phyloP scores from a whole-genome alignment of 345 rosid genomes.

The Anastatica hierochuntica region DNA sequence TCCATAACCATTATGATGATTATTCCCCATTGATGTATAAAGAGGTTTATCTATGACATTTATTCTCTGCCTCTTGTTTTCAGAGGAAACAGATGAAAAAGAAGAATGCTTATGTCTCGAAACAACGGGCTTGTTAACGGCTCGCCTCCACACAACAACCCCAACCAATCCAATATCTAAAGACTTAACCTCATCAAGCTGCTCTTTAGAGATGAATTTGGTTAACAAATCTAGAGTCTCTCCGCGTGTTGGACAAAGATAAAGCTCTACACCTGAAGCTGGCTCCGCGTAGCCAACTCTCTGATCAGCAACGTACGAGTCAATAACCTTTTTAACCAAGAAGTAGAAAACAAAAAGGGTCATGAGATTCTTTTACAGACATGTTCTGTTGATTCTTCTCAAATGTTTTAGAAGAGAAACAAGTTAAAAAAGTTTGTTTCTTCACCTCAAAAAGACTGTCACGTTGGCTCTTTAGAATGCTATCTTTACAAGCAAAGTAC shows the following conservation, averaged over 20 bases:
- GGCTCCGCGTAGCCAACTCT: slow-evolving; percentile 95
- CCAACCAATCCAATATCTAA: slow-evolving; percentile 80
- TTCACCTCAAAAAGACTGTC: slow-evolving; percentile 59
- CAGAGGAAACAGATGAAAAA: slow-evolving; percentile 12
- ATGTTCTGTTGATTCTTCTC: too few species aligned
- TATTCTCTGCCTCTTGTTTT: slow-evolving; percentile 15
- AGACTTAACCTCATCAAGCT: slow-evolving; percentile 46
- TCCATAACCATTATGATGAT: slow-evolving; percentile 7
- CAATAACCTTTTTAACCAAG: slow-evolving; percentile 54
- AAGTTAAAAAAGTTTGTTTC: neutral
- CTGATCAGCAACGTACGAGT: slow-evolving; percentile 60
- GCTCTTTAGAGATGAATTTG: slow-evolving; percentile 63
- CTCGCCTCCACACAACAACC: slow-evolving; percentile 91
- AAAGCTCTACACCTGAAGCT: slow-evolving; percentile 64
- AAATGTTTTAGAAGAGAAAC: neutral
- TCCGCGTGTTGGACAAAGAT: slow-evolving; percentile 73
- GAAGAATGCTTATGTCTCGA: slow-evolving; percentile 13
- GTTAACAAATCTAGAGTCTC: slow-evolving; percentile 47
- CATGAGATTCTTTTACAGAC: neutral
- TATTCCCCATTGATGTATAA: slow-evolving; percentile 2
- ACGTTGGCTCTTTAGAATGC: slow-evolving; percentile 42
- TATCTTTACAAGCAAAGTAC: slow-evolving; percentile 59
- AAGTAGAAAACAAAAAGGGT: neutral
- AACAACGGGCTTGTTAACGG: slow-evolving; percentile 22
- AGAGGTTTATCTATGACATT: slow-evolving; percentile 10